A percentile compares a stretch with the other conserved stretches of the same genome.
These are phyloP conservation scores for Tremella mesenterica DNA, from an alignment of 768 basidiomycete genomes.

Conservation along the genomic window DNA sequence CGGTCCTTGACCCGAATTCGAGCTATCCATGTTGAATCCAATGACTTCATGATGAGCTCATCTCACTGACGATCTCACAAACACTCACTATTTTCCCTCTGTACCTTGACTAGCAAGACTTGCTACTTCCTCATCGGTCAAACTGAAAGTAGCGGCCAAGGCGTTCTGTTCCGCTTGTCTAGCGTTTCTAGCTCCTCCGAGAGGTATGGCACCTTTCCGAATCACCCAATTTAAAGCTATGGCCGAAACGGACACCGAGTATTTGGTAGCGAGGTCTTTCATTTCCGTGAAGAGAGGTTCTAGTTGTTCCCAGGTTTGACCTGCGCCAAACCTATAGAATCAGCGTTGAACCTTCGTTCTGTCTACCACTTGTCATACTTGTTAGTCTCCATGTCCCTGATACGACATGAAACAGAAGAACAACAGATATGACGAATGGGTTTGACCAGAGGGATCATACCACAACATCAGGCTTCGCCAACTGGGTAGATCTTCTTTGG, in stretches of 20 bases:
- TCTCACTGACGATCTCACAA: too few species aligned
- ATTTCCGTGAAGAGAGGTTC: slow-evolving; percentile 38
- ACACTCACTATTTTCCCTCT: slow-evolving; percentile 30
- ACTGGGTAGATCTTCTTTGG: too few species aligned
- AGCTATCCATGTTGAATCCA: too few species aligned
- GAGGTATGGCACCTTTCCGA: slow-evolving; percentile 41
- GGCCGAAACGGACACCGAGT: slow-evolving; percentile 37
- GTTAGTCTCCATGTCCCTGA: too few species aligned
- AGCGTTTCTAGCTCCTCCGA: slow-evolving; percentile 41
- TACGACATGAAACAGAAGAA: too few species aligned
- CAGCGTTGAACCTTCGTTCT: background rate
- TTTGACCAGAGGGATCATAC: too few species aligned
- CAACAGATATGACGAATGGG: too few species aligned
- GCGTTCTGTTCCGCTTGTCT: slow-evolving; percentile 37
- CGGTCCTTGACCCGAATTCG: too few species aligned
- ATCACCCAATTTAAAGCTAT: slow-evolving; percentile 45
- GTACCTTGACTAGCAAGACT: slow-evolving; percentile 21
- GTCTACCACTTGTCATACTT: too few species aligned
- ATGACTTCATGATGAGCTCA: too few species aligned
- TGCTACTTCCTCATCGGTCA: slow-evolving; percentile 30
- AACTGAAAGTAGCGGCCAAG: slow-evolving; percentile 17
- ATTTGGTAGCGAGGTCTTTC: slow-evolving; percentile 29
- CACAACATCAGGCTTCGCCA: too few species aligned
- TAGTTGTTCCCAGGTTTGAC: slow-evolving; percentile 36
- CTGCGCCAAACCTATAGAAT: slow-evolving; percentile 2